A percentile compares a stretch with the other conserved stretches of the same genome.
Conservation (phyloP, 495 filamentous ascomycete genomes). For the Collariella sp. region DNA sequence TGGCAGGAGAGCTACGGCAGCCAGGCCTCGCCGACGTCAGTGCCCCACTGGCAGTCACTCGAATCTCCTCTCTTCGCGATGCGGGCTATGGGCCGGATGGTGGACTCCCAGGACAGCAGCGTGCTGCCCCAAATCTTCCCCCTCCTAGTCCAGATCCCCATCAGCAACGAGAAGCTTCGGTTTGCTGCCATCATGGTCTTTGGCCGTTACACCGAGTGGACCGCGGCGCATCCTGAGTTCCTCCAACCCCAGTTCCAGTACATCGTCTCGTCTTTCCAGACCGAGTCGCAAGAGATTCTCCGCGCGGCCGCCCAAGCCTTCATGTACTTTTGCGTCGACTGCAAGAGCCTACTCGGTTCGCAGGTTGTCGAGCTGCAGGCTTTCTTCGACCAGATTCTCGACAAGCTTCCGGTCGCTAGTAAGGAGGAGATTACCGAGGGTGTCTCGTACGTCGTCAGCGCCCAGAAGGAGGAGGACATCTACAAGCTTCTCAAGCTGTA, state of each 20-base stretch:
- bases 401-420: conserved; percentile 72
- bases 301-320: conserved; percentile 88
- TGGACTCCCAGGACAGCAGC: conserved; percentile 74
- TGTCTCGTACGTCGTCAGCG: conserved; percentile 80
- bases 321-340: conserved; percentile 94
- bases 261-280: conserved; percentile 83
- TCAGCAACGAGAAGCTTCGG: conserved; percentile 91
- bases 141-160: conserved; percentile 83
- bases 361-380: conserved; percentile 76
- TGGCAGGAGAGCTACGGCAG: conserved; percentile 80
- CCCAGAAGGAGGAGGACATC: conserved; percentile 69
- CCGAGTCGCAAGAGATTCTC: conserved; percentile 76
- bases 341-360: conserved; percentile 69
- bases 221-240: conserved; percentile 82
- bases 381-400: conserved; percentile 83
- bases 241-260: conserved; percentile 87
- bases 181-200: conserved; percentile 97
- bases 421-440: conserved; percentile 95
- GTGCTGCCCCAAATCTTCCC: conserved; percentile 86
- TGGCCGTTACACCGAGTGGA: conserved; percentile 97
- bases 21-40: conserved; percentile 58
- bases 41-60: conserved; percentile 94
- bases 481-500: conserved; percentile 82
- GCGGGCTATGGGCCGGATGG: conserved; percentile 96
- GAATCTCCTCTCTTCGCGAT: conserved; percentile 93